Evolutionary conservation across 1,284 basidiomycete species (phyloP), one percentile per base, ranked within the genome.

Genomic region (Pseudozyma tsukubaensis): DNA sequence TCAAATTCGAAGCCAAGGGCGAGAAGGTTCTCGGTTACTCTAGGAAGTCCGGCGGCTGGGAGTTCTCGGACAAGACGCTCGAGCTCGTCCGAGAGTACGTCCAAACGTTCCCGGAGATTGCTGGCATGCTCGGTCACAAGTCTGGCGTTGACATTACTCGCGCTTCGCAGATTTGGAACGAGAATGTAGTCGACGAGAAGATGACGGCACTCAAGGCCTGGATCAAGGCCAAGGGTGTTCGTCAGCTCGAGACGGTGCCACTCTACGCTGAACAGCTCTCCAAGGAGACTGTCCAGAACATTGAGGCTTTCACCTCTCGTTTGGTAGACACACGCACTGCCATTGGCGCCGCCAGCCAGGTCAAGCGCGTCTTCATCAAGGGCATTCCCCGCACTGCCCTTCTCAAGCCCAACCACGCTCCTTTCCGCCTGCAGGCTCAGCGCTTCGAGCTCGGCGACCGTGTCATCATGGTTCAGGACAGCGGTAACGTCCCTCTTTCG

Each of bases 1-100:
- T 99, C 78, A 99, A 99, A 85, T 99, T 98, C 71, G 97, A 99
- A 84, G 93, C 90, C 21, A 97, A 97, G 86, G 89, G 91, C n/a
- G 86, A 95, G 79, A 99, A 99, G 86, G 97, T 99, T 1, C 88
- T 98, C 39, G 93, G 94, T 65, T 98, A 97, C 85, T 92, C 94
- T 29, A 89, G 90, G 74, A 96, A 97, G 86, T 89, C 91, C 34
- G 91, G 90, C 16, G 89, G 90, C 45, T 99, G 97, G 97, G 96
- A 99, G 85, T 99, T 92, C 83, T 97, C 93, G 75, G 90, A 94
- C 72, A 92, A 91, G 83, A 91, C 95, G 0, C 86, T 95, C 39
- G 88, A 91, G 42, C 88, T 98, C 7, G 89, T 99, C 59, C 87
- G 86, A 50, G 91, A 94, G 64, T 98, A 98, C 86, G 92, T 92